Conservation (phyloP, 352 stramenopile species). For the Phytopythium litorale region DNA sequence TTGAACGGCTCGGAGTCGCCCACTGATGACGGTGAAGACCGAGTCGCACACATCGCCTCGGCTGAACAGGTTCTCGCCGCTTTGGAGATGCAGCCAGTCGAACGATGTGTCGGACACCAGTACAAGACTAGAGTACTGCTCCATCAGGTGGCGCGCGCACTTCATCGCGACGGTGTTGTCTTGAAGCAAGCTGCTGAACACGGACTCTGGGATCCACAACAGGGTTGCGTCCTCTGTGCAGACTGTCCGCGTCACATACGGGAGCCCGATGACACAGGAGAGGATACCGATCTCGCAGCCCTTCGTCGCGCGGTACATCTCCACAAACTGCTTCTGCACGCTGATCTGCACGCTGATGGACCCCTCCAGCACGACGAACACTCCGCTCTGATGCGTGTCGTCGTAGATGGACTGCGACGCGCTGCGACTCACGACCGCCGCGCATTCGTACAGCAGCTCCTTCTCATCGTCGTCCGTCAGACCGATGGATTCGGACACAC, state of each 20-base stretch:
- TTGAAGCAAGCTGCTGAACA: slow-evolving; percentile 59
- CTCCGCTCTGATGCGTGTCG: slow-evolving; percentile 10
- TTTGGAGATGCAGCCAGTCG: slow-evolving; percentile 81
- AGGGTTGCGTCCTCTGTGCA: slow-evolving; percentile 44
- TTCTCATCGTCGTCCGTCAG: slow-evolving; percentile 38
- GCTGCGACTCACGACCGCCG: slow-evolving; percentile 24
- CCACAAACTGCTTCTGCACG: slow-evolving; percentile 30
- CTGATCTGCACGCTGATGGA: slow-evolving; percentile 50
- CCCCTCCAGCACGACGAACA: slow-evolving; percentile 65
- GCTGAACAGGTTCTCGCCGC: slow-evolving; percentile 75
- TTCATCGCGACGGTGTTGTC: slow-evolving; percentile 41
- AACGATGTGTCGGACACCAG: slow-evolving; percentile 76
- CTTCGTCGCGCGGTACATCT: slow-evolving; percentile 46
- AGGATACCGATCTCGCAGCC: slow-evolving; percentile 71
- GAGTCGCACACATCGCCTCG: slow-evolving; percentile 74
- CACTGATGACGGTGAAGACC: slow-evolving; percentile 80
- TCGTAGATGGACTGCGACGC: slow-evolving; percentile 5
- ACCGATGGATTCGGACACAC: slow-evolving; percentile 39
- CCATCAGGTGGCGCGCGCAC: slow-evolving; percentile 58
- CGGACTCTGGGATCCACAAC: slow-evolving; percentile 48
- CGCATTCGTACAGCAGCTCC: slow-evolving; percentile 24
- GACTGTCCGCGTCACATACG: slow-evolving; percentile 33
- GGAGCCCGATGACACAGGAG: slow-evolving; percentile 61
- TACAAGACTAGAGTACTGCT: slow-evolving; percentile 70
- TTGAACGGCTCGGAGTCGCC: slow-evolving; percentile 72